These are phyloP conservation scores for Podaxis sp. DNA, from an alignment of 768 basidiomycete genomes.

Conservation along the genomic window DNA sequence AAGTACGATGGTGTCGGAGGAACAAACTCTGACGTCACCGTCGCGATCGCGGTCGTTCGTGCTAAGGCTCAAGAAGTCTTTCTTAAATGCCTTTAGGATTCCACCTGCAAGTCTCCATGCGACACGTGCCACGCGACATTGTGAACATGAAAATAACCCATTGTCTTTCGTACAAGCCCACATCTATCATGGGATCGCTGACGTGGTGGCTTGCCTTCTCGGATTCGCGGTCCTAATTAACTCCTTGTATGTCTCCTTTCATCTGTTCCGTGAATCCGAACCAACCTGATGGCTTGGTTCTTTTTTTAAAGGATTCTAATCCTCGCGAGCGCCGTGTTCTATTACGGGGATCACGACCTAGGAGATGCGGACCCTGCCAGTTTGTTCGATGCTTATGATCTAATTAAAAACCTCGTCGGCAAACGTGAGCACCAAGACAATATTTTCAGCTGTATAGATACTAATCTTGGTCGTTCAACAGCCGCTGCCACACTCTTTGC, in stretches of 20 bases:
- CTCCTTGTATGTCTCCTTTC: slow-evolving; percentile 54
- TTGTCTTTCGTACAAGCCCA: slow-evolving; percentile 59
- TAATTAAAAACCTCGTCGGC: slow-evolving; percentile 70
- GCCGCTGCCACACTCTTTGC: slow-evolving; percentile 89
- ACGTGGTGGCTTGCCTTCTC: slow-evolving; percentile 68
- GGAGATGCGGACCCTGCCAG: slow-evolving; percentile 52
- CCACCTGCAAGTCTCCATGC: slow-evolving; percentile 35
- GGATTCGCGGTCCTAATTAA: slow-evolving; percentile 91
- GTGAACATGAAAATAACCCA: slow-evolving; percentile 57
- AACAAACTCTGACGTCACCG: slow-evolving; percentile 3
- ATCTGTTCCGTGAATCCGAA: background rate
- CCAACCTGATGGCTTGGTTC: slow-evolving; percentile 10
- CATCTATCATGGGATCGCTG: slow-evolving; percentile 62
- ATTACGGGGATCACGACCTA: slow-evolving; percentile 36
- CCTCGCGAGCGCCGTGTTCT: slow-evolving; percentile 82
- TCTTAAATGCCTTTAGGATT: slow-evolving; percentile 35
- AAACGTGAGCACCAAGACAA: slow-evolving; percentile 42
- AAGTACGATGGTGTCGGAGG: slow-evolving; percentile 22
- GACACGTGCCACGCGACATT: slow-evolving; percentile 42
- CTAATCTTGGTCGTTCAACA: slow-evolving; percentile 25
- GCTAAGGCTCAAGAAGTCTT: slow-evolving; percentile 23
- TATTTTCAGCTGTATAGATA: background rate
- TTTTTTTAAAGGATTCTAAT: slow-evolving; percentile 64
- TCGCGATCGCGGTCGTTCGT: slow-evolving; percentile 19
- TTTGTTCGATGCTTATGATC: slow-evolving; percentile 80